Base-by-base conservation (phyloP, 371 early-diverging fungal genomes). In the Mortierella sp. region DNA sequence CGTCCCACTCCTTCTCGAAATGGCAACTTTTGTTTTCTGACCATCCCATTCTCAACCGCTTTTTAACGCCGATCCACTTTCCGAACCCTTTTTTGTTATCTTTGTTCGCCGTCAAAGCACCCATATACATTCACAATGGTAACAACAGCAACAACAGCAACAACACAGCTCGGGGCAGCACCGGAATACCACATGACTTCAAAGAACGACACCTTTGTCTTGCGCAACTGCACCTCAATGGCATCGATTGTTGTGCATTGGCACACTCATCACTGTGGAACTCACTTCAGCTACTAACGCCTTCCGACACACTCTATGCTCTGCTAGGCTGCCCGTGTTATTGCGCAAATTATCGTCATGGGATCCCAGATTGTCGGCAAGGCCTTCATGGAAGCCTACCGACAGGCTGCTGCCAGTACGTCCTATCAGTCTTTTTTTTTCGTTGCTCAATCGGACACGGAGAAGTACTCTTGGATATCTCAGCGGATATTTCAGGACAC, bases 341-440 rank as follows among this genome's bases (percentile, higher is more conserved):
- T 97, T 74, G 93, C 96, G 48, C 97, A 98, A 87, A 91, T 98
- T 83, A 88, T 97, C 44, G 86, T 97, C 13, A 92, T 92, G 68
- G 95, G 97, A 50, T 89, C 94, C 14, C 94, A 94, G 68, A 96
- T 98, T 77, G 89, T 97, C 47, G 97, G 97, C 50, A 92, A 93
- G 82, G 99, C 99, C 34, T 96, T 97, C 85, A 91, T 95, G 78
- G 98, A 97, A 48, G 98, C 99, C 31, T 97, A 96, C 86, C 94
- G 93, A 68, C 95, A 96, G 83, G 98, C 97, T 14, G 93, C 96
- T 55, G 95, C 94, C 37, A 95, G 96, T 97, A 93, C 77, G 93
- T 90, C 50, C 16, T 39, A 19, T n/a, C n/a, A 64, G n/a, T n/a
- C n/a, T n/a, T n/a, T 29, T 65, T 39, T 66, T 63, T 4, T 40